Percentiles rank a stretch among this genome's conserved stretches.
phyloP scores from a whole-genome alignment of 345 rosid genomes.

The Hypericum androsaemum region DNA sequence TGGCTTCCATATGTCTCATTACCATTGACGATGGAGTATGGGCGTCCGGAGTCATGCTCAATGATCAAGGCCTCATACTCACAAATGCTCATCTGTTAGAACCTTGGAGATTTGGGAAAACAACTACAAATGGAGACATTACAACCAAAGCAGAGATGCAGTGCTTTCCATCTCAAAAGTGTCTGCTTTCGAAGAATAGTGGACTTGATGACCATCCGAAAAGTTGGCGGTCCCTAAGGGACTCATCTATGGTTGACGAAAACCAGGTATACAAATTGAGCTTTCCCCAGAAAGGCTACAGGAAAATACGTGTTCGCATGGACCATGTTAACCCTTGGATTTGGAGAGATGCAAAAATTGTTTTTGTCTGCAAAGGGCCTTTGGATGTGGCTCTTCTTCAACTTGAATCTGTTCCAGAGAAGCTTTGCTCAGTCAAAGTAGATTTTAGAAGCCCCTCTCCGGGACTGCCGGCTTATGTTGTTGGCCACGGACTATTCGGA shows the following conservation, averaged over 20 bases:
- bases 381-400: slow-evolving; percentile 80
- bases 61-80: slow-evolving; percentile 66
- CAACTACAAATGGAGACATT: slow-evolving; percentile 30
- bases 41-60: slow-evolving; percentile 90
- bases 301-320: slow-evolving; percentile 58
- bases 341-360: slow-evolving; percentile 69
- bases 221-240: slow-evolving; percentile 16
- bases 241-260: slow-evolving; percentile 20
- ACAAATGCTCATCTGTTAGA: slow-evolving; percentile 94
- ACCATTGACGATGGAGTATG: slow-evolving; percentile 65
- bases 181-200: slow-evolving; percentile 17
- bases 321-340: slow-evolving; percentile 59
- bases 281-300: slow-evolving; percentile 27
- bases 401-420: slow-evolving; percentile 46
- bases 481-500: slow-evolving; percentile 85
- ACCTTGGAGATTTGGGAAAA: slow-evolving; percentile 90
- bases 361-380: slow-evolving; percentile 64
- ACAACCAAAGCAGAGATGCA: slow-evolving; percentile 10
- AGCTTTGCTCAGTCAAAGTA: slow-evolving; percentile 43
- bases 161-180: slow-evolving; percentile 21
- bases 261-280: slow-evolving; percentile 23
- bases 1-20: slow-evolving; percentile 74
- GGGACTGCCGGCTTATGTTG: slow-evolving; percentile 65
- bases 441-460: slow-evolving; percentile 41
- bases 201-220: slow-evolving; percentile 21